phyloP scores from a whole-genome alignment of 306 rosid species.

The Inga laurina region DNA sequence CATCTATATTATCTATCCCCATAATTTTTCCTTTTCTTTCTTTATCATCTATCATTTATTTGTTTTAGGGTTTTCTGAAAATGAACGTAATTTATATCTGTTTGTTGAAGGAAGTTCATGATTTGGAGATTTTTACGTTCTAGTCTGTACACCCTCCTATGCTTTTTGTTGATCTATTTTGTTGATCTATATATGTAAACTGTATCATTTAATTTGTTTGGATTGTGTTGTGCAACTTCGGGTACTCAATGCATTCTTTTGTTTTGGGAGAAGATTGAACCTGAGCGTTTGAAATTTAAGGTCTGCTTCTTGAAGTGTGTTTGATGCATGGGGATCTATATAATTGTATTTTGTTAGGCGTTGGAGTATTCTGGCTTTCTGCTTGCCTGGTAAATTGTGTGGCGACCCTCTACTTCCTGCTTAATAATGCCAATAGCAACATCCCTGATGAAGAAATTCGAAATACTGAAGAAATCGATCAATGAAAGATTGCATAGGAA shows the following conservation, averaged over 20 bases:
- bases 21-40: background rate
- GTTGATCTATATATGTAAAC: background rate
- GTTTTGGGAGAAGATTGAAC: background rate
- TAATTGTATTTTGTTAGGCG: background rate
- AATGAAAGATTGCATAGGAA: background rate
- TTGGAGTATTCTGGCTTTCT: slow-evolving; percentile 2
- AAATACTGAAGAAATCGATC: background rate
- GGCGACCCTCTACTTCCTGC: background rate
- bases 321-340: background rate
- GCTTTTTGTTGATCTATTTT: background rate
- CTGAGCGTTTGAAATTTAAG: background rate
- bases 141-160: background rate
- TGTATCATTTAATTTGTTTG: background rate
- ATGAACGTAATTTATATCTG: background rate
- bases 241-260: background rate
- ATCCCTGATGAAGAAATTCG: background rate
- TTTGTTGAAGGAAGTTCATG: background rate
- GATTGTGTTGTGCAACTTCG: background rate
- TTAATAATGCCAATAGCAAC: background rate
- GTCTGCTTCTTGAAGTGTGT: background rate
- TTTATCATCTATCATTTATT: background rate
- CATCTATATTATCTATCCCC: background rate
- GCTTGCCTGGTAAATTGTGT: background rate
- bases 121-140: background rate
- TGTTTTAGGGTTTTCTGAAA: background rate